Evolutionary conservation across 2,329 filamentous ascomycete genomes (phyloP), one percentile per base, ranked within the genome.

Genomic region (Aspergillus tubingensis): DNA sequence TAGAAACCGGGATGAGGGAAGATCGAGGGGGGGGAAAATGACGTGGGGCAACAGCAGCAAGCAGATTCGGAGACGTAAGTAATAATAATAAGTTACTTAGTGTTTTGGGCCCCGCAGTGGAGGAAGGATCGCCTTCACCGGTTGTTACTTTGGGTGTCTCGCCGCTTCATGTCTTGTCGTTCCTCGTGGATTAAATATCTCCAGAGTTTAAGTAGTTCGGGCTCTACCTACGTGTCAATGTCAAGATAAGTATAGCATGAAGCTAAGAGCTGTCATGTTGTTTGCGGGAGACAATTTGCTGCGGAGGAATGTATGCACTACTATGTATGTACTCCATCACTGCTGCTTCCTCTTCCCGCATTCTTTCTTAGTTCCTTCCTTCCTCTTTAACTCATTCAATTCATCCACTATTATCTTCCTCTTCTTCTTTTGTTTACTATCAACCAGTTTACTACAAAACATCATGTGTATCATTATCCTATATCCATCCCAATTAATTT

Each of bases 51-150:
- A 17, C 44, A 44, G 25, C 7, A 27, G 25, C 25, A 54, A 53
- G 10, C 32, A 36, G 5, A 36, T 6, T 5, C 32, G 32, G 5
- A 11, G 50, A 39, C 50, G n/a, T 8, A 36, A 15, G 8, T 38
- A 23, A 36, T n/a, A 43, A 50, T 43, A 36, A 32, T 21, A 19
- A 30, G 27, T 30, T 57, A 44, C 50, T 8, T 23, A 11, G 23
- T 13, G 5, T 3, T 41, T 3, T 41, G 11, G 30, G 48, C 51
- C 43, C 54, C 54, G 54, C 54, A 48, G 54, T 56, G 53, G 53
- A 55, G 27, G 41, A 30, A 11, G n/a, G 32, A 36, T 36, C 32
- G 32, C 32, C 54, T 53, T 62, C 60, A 62, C 60, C 60, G 60
- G 56, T 23, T 38, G 51, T 62, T 62, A 30, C 55, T 62, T 62